Percentiles rank a stretch among this genome's conserved stretches.
phyloP scores from a whole-genome alignment of 2,329 filamentous ascomycete genomes.

The Berkeleyomyces rouxiae region DNA sequence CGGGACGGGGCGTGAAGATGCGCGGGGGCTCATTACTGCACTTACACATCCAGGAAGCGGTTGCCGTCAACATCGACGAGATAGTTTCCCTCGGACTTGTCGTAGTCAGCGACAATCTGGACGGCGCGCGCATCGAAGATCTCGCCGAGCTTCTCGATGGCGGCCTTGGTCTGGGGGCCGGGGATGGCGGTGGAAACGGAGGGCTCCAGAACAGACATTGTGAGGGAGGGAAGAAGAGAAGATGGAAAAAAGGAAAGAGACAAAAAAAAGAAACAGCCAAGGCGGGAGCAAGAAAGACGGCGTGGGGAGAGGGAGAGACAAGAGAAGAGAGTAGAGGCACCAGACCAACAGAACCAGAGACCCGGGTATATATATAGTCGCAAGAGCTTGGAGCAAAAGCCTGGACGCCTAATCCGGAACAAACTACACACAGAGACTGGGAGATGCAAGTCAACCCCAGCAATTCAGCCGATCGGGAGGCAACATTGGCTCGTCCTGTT shows the following conservation, averaged over 20 bases:
- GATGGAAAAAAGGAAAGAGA: background rate
- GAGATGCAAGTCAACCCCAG: too few species aligned
- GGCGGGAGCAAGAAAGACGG: background rate
- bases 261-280: background rate
- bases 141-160: slow-evolving; percentile 27
- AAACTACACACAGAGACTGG: too few species aligned
- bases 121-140: slow-evolving; percentile 36
- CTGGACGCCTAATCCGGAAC: too few species aligned
- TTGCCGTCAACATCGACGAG: slow-evolving; percentile 35
- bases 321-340: background rate
- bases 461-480: too few species aligned
- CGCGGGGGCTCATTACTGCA: slow-evolving; percentile 3
- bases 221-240: background rate
- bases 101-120: slow-evolving; percentile 36
- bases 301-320: background rate
- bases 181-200: slow-evolving; percentile 24
- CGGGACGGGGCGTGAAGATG: background rate
- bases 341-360: background rate
- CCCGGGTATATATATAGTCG: background rate
- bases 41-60: slow-evolving; percentile 31
- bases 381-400: too few species aligned
- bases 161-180: slow-evolving; percentile 25
- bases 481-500: too few species aligned
- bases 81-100: slow-evolving; percentile 36
- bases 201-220: slow-evolving; percentile 17